These are phyloP conservation scores for Gamarada debralockiae DNA, from an alignment of 495 filamentous ascomycete genomes.

Conservation along the genomic window DNA sequence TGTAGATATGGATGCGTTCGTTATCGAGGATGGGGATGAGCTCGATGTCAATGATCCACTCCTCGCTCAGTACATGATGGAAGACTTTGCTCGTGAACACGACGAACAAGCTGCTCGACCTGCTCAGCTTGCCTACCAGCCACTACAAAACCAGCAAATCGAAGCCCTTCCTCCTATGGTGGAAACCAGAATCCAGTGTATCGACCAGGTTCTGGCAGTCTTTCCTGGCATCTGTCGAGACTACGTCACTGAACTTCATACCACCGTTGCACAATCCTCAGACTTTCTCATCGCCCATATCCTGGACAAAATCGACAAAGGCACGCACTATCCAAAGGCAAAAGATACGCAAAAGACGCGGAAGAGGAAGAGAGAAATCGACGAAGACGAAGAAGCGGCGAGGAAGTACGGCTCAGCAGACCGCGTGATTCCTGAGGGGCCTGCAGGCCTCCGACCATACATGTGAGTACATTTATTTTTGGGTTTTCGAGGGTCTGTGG, in stretches of 20 bases:
- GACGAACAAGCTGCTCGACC: background rate
- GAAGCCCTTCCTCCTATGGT: background rate
- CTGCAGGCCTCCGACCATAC: background rate
- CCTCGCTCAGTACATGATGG: background rate
- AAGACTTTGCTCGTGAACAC: background rate
- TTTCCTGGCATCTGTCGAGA: constrained; percentile 48
- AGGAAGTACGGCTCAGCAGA: constrained; percentile 31
- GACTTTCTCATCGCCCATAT: constrained; percentile 39
- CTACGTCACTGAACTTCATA: constrained; percentile 37
- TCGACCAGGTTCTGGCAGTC: constrained; percentile 36
- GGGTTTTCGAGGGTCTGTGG: too few species aligned
- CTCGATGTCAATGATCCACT: too few species aligned
- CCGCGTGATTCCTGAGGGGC: constrained; percentile 6
- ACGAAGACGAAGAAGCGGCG: constrained; percentile 34
- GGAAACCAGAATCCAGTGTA: constrained; percentile 27
- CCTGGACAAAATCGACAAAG: constrained; percentile 32
- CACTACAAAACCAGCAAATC: background rate
- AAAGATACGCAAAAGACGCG: constrained; percentile 38
- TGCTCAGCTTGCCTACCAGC: background rate
- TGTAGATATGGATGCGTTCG: too few species aligned
- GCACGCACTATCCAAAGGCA: constrained; percentile 40
- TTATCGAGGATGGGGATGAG: too few species aligned
- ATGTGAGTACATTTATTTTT: constrained; percentile 11
- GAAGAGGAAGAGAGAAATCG: constrained; percentile 31
- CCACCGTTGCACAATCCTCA: constrained; percentile 21